Conservation (phyloP, 305 asterid genomes). For the Plantago lanceolata region DNA sequence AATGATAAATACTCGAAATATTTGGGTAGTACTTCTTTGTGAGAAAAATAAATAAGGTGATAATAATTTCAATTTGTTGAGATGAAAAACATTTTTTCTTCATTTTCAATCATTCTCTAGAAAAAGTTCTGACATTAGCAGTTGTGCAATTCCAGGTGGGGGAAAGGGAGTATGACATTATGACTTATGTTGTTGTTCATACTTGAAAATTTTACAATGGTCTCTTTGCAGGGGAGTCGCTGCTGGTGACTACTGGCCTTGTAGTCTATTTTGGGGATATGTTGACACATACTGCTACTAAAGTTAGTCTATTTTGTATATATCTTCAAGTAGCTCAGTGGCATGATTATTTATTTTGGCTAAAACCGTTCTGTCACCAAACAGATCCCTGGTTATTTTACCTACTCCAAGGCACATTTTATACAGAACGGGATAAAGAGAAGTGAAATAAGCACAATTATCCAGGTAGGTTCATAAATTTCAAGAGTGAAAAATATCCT, state of each 20-base stretch:
- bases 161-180: neutral
- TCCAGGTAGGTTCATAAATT: constrained; percentile 56
- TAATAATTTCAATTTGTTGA: no score
- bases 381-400: constrained; percentile 47
- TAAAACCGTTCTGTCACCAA: constrained; percentile 29
- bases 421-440: constrained; percentile 40
- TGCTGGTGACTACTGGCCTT: constrained; percentile 81
- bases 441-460: constrained; percentile 78
- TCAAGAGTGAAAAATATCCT: constrained; percentile 16
- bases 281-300: constrained; percentile 58
- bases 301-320: constrained; percentile 45
- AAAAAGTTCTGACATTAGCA: no score
- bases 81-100: no score
- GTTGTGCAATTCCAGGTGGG: no score
- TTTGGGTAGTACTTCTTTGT: no score
- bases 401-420: constrained; percentile 31
- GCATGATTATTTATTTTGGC: constrained; percentile 23
- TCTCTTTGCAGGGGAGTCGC: constrained; percentile 75
- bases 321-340: constrained; percentile 22
- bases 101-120: no score
- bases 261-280: constrained; percentile 83
- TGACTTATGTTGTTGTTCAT: neutral
- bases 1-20: no score
- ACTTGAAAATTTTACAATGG: constrained; percentile 27
- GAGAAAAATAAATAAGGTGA: no score